These are phyloP conservation scores for Zostera marina DNA, from an alignment of 116 monocot genomes.

Conservation along the genomic window DNA sequence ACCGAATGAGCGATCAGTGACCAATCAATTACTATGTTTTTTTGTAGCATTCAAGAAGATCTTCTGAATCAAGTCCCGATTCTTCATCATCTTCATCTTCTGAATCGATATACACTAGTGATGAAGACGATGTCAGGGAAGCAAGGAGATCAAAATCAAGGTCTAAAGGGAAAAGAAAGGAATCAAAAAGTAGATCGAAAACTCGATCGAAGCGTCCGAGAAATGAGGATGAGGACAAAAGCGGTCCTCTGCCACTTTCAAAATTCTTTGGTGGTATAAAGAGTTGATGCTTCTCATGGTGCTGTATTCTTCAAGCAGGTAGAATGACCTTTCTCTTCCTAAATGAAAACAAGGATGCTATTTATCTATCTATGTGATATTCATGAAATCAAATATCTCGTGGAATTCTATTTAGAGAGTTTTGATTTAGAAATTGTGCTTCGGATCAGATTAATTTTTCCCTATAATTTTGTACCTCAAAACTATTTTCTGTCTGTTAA, in stretches of 20 bases:
- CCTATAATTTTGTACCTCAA: too few relatives aligned
- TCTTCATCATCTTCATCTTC: slow-evolving; percentile 47
- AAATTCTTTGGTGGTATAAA: slow-evolving; percentile 44
- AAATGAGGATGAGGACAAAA: slow-evolving; percentile 24
- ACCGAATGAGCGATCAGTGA: too few relatives aligned
- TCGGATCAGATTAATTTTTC: too few relatives aligned
- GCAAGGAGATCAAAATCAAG: slow-evolving; percentile 30
- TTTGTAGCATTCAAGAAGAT: slow-evolving; percentile 28
- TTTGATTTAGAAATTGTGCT: background rate
- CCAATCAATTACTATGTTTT: background rate
- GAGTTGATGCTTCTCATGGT: slow-evolving; percentile 26
- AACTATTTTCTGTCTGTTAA: too few relatives aligned
- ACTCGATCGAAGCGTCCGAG: slow-evolving; percentile 19
- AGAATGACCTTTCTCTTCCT: too few relatives aligned
- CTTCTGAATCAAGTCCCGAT: slow-evolving; percentile 39
- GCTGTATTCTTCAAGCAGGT: too few relatives aligned
- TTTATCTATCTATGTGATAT: background rate
- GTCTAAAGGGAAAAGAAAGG: slow-evolving; percentile 31
- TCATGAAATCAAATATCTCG: background rate
- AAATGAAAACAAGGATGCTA: too few relatives aligned
- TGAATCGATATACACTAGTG: slow-evolving; percentile 16
- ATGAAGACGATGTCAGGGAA: slow-evolving; percentile 28
- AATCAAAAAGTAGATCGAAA: slow-evolving; percentile 25
- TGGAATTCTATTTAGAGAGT: background rate
- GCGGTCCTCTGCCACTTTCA: slow-evolving; percentile 47